Conservation (phyloP, 1,139 yeast species). For the Nakaseomyces glabratus region DNA sequence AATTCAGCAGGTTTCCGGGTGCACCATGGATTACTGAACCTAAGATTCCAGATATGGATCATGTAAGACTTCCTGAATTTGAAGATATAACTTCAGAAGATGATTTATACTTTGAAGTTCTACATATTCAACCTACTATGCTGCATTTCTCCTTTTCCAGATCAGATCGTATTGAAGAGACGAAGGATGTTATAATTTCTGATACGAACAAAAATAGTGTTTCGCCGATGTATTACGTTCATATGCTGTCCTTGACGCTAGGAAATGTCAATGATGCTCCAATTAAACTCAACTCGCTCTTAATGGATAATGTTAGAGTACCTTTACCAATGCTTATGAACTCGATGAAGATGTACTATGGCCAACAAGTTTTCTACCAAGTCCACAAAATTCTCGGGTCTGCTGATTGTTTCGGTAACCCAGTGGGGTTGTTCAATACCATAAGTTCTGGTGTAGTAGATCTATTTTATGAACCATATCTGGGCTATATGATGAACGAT, state of each 20-base stretch:
- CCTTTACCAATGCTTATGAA: slow-evolving; percentile 68
- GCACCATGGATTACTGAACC: slow-evolving; percentile 52
- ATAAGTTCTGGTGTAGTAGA: slow-evolving; percentile 93
- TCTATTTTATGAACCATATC: slow-evolving; percentile 94
- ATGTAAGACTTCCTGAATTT: slow-evolving; percentile 63
- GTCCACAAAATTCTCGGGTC: slow-evolving; percentile 90
- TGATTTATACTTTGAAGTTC: slow-evolving; percentile 84
- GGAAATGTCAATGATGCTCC: slow-evolving; percentile 98
- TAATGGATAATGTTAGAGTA: slow-evolving; percentile 81
- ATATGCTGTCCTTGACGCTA: slow-evolving; percentile 89
- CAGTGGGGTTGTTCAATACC: slow-evolving; percentile 91
- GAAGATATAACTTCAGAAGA: slow-evolving; percentile 46
- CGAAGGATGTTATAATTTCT: slow-evolving; percentile 42
- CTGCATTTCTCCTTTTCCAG: slow-evolving; percentile 85
- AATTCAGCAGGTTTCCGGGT: slow-evolving; percentile 64
- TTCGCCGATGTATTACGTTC: slow-evolving; percentile 54
- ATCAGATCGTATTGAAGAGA: slow-evolving; percentile 65
- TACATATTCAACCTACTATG: slow-evolving; percentile 87
- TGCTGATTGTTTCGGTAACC: slow-evolving; percentile 93
- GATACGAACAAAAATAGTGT: slow-evolving; percentile 51
- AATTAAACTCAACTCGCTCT: slow-evolving; percentile 74
- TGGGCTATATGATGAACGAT: slow-evolving; percentile 88
- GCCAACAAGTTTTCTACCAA: slow-evolving; percentile 87
- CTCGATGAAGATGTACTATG: slow-evolving; percentile 75
- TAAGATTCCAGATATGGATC: slow-evolving; percentile 32